Evolutionary conservation across 768 basidiomycete genomes (phyloP).

Genomic region (Xerocomellus amylosporus): DNA sequence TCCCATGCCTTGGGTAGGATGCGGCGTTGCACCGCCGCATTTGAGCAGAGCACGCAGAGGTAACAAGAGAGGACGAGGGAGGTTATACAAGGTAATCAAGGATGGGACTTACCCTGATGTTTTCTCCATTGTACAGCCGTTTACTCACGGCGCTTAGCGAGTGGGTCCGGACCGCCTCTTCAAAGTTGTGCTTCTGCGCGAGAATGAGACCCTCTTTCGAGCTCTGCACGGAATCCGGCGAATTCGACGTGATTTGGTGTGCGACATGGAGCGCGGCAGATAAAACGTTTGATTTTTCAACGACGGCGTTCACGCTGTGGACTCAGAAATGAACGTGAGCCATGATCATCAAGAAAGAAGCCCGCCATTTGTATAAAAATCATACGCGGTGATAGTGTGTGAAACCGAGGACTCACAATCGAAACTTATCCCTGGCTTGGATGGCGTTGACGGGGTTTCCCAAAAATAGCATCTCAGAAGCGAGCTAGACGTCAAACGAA

Average conservation of each 20-base stretch:
- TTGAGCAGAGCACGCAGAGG: neutral
- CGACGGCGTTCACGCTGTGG: slow-evolving; percentile 67
- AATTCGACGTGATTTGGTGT: slow-evolving; percentile 55
- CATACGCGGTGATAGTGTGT: slow-evolving; percentile 13
- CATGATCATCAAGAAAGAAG: slow-evolving; percentile 14
- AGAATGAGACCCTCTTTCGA: slow-evolving; percentile 70
- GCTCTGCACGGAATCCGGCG: slow-evolving; percentile 76
- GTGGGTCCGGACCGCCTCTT: slow-evolving; percentile 49
- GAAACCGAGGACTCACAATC: slow-evolving; percentile 56
- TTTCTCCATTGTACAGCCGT: slow-evolving; percentile 56
- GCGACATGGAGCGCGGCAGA: slow-evolving; percentile 62
- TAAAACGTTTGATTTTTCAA: slow-evolving; percentile 51
- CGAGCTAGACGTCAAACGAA: slow-evolving; percentile 44
- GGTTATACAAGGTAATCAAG: neutral
- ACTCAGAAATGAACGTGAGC: slow-evolving; percentile 10
- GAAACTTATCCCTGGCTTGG: slow-evolving; percentile 67
- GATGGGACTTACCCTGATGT: slow-evolving; percentile 57
- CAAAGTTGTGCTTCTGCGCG: slow-evolving; percentile 49
- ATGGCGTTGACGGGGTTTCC: slow-evolving; percentile 65
- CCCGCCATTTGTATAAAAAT: neutral
- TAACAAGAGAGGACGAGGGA: neutral
- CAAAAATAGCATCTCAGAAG: slow-evolving; percentile 72
- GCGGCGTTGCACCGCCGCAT: neutral
- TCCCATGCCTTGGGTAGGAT: neutral
- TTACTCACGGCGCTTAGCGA: slow-evolving; percentile 46